phyloP scores from a whole-genome alignment of 768 basidiomycete species.

The Kwoniella mangroviensis region DNA sequence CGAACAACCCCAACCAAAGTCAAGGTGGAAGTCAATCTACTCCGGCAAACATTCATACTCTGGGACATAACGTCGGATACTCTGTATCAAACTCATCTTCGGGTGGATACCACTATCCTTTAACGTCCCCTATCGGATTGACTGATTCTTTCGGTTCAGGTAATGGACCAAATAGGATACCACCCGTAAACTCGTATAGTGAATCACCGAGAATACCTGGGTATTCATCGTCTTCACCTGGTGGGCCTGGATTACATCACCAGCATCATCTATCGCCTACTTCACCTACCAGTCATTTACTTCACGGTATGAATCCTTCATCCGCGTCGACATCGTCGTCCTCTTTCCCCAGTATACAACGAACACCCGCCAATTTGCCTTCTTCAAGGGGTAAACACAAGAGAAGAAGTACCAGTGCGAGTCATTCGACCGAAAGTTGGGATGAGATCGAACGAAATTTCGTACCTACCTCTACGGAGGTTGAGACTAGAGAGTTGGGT shows the following conservation, averaged over 20 bases:
- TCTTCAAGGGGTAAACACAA: constrained; percentile 1
- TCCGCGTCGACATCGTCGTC: constrained; percentile 37
- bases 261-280: constrained; percentile 37
- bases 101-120: constrained; percentile 22
- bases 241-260: constrained; percentile 25
- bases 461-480: constrained; percentile 16
- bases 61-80: constrained; percentile 16
- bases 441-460: constrained; percentile 24
- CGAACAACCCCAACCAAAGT: not conserved
- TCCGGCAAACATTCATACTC: constrained; percentile 9
- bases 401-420: constrained; percentile 27
- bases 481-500: constrained; percentile 13
- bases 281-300: constrained; percentile 39
- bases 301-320: constrained; percentile 26
- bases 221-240: constrained; percentile 25
- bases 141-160: constrained; percentile 2
- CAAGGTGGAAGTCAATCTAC: constrained; percentile 8
- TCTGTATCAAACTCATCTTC: constrained; percentile 12
- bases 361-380: constrained; percentile 25
- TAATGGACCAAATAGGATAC: constrained; percentile 9
- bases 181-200: constrained; percentile 29
- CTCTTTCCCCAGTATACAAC: constrained; percentile 28
- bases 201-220: constrained; percentile 32
- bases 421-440: constrained; percentile 34
- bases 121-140: constrained; percentile 13